A percentile compares a stretch with the other conserved stretches of the same genome.
Conservation (phyloP, 75 land plant genomes). For the Selaginella tamariscina region DNA sequence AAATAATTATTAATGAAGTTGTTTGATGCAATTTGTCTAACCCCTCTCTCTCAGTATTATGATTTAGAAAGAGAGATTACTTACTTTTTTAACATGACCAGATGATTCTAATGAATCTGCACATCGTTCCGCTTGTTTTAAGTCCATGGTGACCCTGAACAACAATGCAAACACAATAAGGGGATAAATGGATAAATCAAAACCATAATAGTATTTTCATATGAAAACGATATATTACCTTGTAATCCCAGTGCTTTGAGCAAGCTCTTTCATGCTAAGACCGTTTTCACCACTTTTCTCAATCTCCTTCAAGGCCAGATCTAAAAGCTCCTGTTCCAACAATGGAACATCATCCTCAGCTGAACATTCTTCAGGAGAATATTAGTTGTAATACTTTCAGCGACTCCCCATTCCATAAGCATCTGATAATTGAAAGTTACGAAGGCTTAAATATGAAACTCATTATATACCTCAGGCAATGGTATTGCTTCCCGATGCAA, state of each 20-base stretch:
- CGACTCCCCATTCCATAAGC: too few species aligned
- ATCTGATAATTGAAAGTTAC: too few species aligned
- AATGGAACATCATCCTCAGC: too few species aligned
- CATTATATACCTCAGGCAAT: background rate
- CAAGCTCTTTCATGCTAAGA: conserved; percentile 46
- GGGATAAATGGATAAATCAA: background rate
- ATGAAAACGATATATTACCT: background rate
- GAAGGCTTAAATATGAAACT: too few species aligned
- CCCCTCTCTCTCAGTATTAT: too few species aligned
- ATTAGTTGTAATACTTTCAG: too few species aligned
- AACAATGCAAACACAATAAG: background rate
- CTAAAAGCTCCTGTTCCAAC: background rate
- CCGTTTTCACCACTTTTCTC: conserved; percentile 77
- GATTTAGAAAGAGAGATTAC: too few species aligned
- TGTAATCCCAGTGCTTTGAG: conserved; percentile 5
- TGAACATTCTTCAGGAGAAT: too few species aligned
- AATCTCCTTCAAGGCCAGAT: conserved; percentile 26
- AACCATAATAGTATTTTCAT: background rate
- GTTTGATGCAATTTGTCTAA: too few species aligned
- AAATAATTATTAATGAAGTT: too few species aligned
- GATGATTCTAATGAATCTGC: background rate
- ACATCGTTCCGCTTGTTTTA: background rate
- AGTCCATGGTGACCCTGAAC: too few species aligned
- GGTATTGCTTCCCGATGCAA: conserved; percentile 12
- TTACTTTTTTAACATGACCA: conserved; percentile 22